Conservation (phyloP, 2,329 filamentous ascomycete genomes). For the Decorospora gaudefroyi region DNA sequence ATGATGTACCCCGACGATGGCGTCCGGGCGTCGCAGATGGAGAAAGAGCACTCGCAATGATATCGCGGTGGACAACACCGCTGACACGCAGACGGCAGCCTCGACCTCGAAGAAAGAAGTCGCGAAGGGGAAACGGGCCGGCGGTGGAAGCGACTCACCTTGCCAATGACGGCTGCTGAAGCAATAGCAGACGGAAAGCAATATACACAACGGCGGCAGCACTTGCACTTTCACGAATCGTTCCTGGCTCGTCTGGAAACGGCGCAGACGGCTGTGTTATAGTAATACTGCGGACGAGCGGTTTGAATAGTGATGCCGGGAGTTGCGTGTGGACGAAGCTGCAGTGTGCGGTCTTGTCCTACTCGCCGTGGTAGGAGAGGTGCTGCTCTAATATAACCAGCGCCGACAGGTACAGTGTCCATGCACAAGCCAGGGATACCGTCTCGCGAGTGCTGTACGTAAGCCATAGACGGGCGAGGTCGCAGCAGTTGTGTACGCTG, state of each 20-base stretch:
- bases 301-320: constrained; percentile 43
- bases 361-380: constrained; percentile 29
- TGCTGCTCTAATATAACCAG: constrained; percentile 38
- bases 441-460: constrained; percentile 27
- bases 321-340: constrained; percentile 26
- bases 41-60: constrained; percentile 35
- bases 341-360: constrained; percentile 32
- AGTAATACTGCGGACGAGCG: constrained; percentile 43
- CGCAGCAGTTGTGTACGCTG: constrained; percentile 40
- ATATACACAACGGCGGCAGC: constrained; percentile 18
- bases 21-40: constrained; percentile 27
- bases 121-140: constrained; percentile 12
- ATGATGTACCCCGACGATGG: constrained; percentile 25
- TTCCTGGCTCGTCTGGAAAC: constrained; percentile 1
- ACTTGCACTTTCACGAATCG: background rate
- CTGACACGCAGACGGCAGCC: constrained; percentile 21
- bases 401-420: constrained; percentile 27
- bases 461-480: constrained; percentile 34
- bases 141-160: constrained; percentile 30
- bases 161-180: constrained; percentile 13
- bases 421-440: constrained; percentile 34
- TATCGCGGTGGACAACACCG: constrained; percentile 16
- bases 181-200: constrained; percentile 20
- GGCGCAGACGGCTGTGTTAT: constrained; percentile 15
- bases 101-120: constrained; percentile 27